phyloP scores from a whole-genome alignment of 257 asterid genomes.

The Scutellaria baicalensis region DNA sequence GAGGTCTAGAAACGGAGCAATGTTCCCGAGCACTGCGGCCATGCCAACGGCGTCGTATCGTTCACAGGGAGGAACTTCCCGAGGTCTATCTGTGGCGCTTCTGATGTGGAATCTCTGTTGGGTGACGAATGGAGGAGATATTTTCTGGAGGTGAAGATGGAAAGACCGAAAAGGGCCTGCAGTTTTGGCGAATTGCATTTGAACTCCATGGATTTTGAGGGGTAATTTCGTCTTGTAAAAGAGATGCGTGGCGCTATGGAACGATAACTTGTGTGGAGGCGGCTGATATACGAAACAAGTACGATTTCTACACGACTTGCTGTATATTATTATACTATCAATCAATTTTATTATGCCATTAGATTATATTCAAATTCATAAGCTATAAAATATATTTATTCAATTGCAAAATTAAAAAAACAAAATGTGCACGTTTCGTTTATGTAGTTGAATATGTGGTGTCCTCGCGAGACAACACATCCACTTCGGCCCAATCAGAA shows the following conservation, averaged over 20 bases:
- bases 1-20: slow-evolving; percentile 57
- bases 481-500: not conserved
- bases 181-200: not conserved
- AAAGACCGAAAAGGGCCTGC: slow-evolving; percentile 33
- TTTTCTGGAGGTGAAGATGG: slow-evolving; percentile 9
- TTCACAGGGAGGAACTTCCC: not conserved
- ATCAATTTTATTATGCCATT: no score
- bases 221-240: slow-evolving; percentile 11
- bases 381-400: no score
- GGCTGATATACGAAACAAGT: not conserved
- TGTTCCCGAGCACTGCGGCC: slow-evolving; percentile 62
- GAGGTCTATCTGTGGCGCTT: not conserved
- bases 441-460: not conserved
- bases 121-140: slow-evolving; percentile 22
- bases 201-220: not conserved
- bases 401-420: no score
- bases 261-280: slow-evolving; percentile 6
- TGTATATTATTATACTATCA: not conserved
- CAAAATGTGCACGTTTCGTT: not conserved
- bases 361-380: no score
- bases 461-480: not conserved
- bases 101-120: slow-evolving; percentile 11
- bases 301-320: not conserved
- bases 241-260: slow-evolving; percentile 12
- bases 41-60: slow-evolving; percentile 35